A percentile compares a stretch with the other conserved stretches of the same genome.
Evolutionary conservation across 2,329 filamentous ascomycete species (phyloP).

Genomic region (Phoma sp.): DNA sequence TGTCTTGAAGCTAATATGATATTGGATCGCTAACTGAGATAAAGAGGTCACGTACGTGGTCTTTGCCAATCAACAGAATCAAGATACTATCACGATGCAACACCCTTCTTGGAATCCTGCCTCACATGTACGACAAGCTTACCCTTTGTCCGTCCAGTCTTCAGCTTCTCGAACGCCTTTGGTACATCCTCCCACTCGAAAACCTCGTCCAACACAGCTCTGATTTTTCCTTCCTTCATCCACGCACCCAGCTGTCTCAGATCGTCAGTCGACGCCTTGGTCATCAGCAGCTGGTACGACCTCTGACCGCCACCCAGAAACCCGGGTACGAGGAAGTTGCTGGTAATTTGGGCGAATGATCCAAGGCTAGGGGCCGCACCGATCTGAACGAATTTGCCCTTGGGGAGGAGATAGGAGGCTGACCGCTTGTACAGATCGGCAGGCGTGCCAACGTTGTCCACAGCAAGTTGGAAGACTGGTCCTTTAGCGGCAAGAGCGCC

Average conservation of each 20-base stretch:
- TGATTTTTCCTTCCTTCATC: slow-evolving; percentile 66
- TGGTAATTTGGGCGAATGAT: slow-evolving; percentile 39
- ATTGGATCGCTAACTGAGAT: too few species aligned
- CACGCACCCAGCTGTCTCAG: slow-evolving; percentile 59
- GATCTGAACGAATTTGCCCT: slow-evolving; percentile 56
- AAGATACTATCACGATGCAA: background rate
- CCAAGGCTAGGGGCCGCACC: slow-evolving; percentile 20
- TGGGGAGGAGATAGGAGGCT: slow-evolving; percentile 58
- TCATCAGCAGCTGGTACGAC: slow-evolving; percentile 49
- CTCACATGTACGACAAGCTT: slow-evolving; percentile 61
- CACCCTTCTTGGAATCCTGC: slow-evolving; percentile 19
- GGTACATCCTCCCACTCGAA: slow-evolving; percentile 64
- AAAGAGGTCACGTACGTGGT: too few species aligned
- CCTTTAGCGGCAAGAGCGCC: slow-evolving; percentile 56
- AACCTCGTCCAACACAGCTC: slow-evolving; percentile 61
- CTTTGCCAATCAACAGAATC: too few species aligned
- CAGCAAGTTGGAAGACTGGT: slow-evolving; percentile 58
- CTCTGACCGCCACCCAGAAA: slow-evolving; percentile 60
- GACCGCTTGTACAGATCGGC: slow-evolving; percentile 60
- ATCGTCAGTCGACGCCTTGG: slow-evolving; percentile 52
- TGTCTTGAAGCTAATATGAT: too few species aligned
- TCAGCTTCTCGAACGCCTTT: slow-evolving; percentile 65
- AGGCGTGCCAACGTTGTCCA: slow-evolving; percentile 65
- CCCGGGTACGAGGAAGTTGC: slow-evolving; percentile 52
- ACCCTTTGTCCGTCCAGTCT: slow-evolving; percentile 61